Percentiles rank a stretch among this genome's conserved stretches.
phyloP scores from a whole-genome alignment of 192 early-diverging fungal genomes.

The Coemansia sp. region DNA sequence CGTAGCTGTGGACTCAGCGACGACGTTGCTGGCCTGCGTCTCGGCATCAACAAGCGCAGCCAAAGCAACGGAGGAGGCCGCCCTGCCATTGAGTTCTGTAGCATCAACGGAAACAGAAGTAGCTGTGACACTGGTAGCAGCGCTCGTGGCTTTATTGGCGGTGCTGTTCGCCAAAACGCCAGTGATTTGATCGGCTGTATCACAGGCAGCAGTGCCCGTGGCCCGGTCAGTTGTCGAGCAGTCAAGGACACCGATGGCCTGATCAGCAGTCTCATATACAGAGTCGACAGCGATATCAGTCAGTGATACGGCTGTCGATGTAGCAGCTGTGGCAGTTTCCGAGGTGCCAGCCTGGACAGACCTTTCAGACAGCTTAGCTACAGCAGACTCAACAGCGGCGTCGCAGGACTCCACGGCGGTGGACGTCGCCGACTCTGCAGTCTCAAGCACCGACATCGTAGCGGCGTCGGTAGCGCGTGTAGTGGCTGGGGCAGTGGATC shows the following conservation, averaged over 20 bases:
- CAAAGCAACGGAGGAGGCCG: not conserved
- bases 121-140: not conserved
- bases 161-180: not conserved
- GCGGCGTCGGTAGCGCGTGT: not conserved
- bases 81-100: not conserved
- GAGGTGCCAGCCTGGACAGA: slow-evolving; percentile 6
- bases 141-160: not conserved
- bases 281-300: not conserved
- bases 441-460: not conserved
- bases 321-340: not conserved
- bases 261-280: not conserved
- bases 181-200: not conserved
- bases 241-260: not conserved
- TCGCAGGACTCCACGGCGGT: not conserved
- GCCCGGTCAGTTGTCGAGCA: not conserved
- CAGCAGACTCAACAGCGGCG: not conserved
- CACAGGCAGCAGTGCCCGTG: too few species aligned
- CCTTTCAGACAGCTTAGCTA: not conserved
- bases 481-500: not conserved
- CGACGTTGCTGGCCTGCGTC: not conserved
- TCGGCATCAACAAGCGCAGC: not conserved
- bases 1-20: not conserved
- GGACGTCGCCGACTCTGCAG: not conserved
- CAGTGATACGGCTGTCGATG: not conserved
- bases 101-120: not conserved